Evolutionary conservation across 2,329 filamentous ascomycete species (phyloP), one percentile per base, ranked within the genome.

Genomic region (Aureobasidium zeae): DNA sequence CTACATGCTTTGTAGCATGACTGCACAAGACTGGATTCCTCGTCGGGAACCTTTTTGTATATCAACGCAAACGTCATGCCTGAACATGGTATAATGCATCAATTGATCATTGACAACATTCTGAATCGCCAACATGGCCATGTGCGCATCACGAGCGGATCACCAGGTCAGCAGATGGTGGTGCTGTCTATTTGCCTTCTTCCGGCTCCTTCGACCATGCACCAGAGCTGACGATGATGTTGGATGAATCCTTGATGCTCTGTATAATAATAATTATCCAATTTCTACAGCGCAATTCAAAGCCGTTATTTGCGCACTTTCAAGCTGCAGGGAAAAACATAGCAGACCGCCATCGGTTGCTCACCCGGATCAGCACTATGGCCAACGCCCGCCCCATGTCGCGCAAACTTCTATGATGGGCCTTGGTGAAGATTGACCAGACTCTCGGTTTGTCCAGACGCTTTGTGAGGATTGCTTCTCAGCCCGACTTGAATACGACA

Each of bases 361-460:
- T 36, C 44, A 24, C 44, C 44, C 44, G 44, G 44, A 46, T 46
- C 44, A 41, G 35, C 44, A 35, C 13, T 12, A 15, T 20, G 13
- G 5, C 11, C 21, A 28, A 30, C 32, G 26, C 33, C 15, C 33
- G 32, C 32, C 32, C 31, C 32, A 45, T 45, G 33, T 45, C 43
- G 21, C 29, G 34, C 33, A 37, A 26, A 36, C 33, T 29, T 21
- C 36, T 36, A 17, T 36, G 39, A 22, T 17, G 21, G 30, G 19
- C 28, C 32, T 44, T 11, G 26, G 12, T 24, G 42, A 44, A n/a
- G n/a, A n/a, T n/a, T n/a, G n/a, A 35, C 42, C 42, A 26, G 31
- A 25, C 15, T 28, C 25, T 36, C 42, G 42, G 42, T 35, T 21
- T 30, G 10, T 37, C 28, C 19, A 29, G 28, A 41, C 25, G 37